Conservation (phyloP, 352 stramenopile genomes). For the Phytophthora pisi region DNA sequence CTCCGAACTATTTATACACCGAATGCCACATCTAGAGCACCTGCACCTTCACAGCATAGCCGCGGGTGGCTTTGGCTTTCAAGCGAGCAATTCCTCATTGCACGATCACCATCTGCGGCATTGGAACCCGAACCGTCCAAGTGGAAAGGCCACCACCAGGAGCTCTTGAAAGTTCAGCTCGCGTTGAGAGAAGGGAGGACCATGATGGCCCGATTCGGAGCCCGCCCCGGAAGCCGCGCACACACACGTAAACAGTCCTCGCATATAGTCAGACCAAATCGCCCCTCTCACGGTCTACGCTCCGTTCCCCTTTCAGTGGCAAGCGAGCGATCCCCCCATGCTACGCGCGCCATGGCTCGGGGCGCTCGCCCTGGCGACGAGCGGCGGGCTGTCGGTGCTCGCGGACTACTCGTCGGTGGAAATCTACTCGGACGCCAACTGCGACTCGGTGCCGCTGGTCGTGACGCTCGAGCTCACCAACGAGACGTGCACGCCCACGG, state of each 20-base stretch:
- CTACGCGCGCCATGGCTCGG: slow-evolving; percentile 33
- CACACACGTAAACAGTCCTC: slow-evolving; percentile 29
- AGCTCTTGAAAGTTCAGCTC: slow-evolving; percentile 38
- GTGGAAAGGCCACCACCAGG: slow-evolving; percentile 28
- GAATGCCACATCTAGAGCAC: no score
- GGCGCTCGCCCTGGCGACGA: slow-evolving; percentile 29
- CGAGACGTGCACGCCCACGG: slow-evolving; percentile 20
- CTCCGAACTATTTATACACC: no score
- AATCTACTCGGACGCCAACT: slow-evolving; percentile 45
- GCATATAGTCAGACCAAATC: slow-evolving; percentile 28
- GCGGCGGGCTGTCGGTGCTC: slow-evolving; percentile 14
- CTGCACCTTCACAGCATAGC: slow-evolving; percentile 20
- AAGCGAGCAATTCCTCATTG: slow-evolving; percentile 34
- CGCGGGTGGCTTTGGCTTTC: slow-evolving; percentile 7
- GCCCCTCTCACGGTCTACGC: slow-evolving; percentile 18
- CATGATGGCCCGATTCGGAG: slow-evolving; percentile 15
- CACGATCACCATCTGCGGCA: slow-evolving; percentile 28
- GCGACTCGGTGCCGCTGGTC: slow-evolving; percentile 36
- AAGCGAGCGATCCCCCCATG: slow-evolving; percentile 24
- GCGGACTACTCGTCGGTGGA: slow-evolving; percentile 39
- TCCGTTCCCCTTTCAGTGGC: slow-evolving; percentile 22
- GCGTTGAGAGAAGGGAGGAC: slow-evolving; percentile 35
- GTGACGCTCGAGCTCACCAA: slow-evolving; percentile 36
- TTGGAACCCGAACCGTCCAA: slow-evolving; percentile 27
- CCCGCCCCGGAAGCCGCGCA: background rate